Percentiles rank a stretch among this genome's conserved stretches.
Conservation (phyloP, 1,284 basidiomycete species). For the Chalciporus sp. region DNA sequence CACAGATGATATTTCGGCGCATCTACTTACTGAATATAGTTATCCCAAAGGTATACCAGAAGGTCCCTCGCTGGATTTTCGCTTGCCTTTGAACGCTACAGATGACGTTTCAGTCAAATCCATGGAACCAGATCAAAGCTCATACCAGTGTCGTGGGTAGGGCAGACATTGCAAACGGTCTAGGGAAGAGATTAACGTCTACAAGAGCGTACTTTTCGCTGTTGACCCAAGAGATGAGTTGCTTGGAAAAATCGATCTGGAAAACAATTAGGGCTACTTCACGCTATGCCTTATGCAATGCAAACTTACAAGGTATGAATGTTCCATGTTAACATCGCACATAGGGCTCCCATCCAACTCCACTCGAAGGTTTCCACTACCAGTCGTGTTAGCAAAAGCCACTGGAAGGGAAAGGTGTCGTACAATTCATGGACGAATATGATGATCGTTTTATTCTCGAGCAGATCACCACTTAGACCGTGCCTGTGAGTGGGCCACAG, state of each 20-base stretch:
- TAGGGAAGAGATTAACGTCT: slow-evolving; percentile 86
- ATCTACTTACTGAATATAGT: slow-evolving; percentile 79
- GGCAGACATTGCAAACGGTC: slow-evolving; percentile 48
- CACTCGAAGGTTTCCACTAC: slow-evolving; percentile 82
- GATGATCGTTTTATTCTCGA: slow-evolving; percentile 71
- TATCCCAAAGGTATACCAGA: slow-evolving; percentile 91
- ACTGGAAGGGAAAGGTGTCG: slow-evolving; percentile 27
- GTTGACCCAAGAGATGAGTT: slow-evolving; percentile 78
- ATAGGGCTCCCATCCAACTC: slow-evolving; percentile 74
- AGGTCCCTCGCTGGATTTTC: slow-evolving; percentile 50
- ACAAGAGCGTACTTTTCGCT: slow-evolving; percentile 71
- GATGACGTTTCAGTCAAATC: background rate
- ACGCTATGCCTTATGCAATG: slow-evolving; percentile 3
- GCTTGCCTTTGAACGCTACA: slow-evolving; percentile 29
- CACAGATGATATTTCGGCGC: background rate
- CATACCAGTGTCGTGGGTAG: slow-evolving; percentile 37
- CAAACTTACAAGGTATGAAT: slow-evolving; percentile 73
- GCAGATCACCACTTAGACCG: slow-evolving; percentile 58
- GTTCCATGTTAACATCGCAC: slow-evolving; percentile 76
- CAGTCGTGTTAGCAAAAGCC: slow-evolving; percentile 9
- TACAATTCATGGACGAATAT: slow-evolving; percentile 93
- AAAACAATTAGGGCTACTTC: slow-evolving; percentile 3
- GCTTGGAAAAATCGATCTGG: slow-evolving; percentile 85
- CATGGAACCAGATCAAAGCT: background rate
- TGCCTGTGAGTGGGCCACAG: slow-evolving; percentile 8